Evolutionary conservation across 2,329 filamentous ascomycete species (phyloP).

Genomic region (Dactylonectria estremocensis): DNA sequence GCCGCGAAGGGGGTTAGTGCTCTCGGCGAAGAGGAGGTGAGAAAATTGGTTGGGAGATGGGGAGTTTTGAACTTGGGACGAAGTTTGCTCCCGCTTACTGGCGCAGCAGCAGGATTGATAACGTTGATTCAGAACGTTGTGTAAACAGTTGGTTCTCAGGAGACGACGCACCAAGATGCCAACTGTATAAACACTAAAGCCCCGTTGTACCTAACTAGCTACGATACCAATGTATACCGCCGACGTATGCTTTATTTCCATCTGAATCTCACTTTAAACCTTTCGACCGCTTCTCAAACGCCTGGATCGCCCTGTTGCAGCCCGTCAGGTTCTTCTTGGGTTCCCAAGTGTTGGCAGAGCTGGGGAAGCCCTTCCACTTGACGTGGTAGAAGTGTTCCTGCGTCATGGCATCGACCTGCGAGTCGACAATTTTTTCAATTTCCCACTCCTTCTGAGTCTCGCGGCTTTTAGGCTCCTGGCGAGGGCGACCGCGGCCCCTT

Average conservation of each 20-base stretch:
- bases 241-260: background rate
- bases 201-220: background rate
- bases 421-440: conserved; percentile 64
- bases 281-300: conserved; percentile 52
- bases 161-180: background rate
- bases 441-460: conserved; percentile 56
- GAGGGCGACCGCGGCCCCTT: conserved; percentile 30
- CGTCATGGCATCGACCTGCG: conserved; percentile 55
- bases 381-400: conserved; percentile 62
- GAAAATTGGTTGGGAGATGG: conserved; percentile 43
- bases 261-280: conserved; percentile 12
- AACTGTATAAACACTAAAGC: background rate
- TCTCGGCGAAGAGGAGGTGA: conserved; percentile 42
- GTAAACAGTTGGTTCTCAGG: conserved; percentile 10
- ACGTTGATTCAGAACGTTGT: conserved; percentile 37
- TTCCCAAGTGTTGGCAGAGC: conserved; percentile 68
- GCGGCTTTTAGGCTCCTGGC: conserved; percentile 26
- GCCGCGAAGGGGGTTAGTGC: conserved; percentile 40
- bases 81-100: conserved; percentile 51
- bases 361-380: conserved; percentile 67
- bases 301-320: conserved; percentile 55
- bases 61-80: conserved; percentile 50
- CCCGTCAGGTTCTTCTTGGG: conserved; percentile 61
- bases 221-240: too few species aligned
- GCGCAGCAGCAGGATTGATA: conserved; percentile 45